phyloP scores from a whole-genome alignment of 805 yeast genomes.

The Aciculoconidium aculeatum region DNA sequence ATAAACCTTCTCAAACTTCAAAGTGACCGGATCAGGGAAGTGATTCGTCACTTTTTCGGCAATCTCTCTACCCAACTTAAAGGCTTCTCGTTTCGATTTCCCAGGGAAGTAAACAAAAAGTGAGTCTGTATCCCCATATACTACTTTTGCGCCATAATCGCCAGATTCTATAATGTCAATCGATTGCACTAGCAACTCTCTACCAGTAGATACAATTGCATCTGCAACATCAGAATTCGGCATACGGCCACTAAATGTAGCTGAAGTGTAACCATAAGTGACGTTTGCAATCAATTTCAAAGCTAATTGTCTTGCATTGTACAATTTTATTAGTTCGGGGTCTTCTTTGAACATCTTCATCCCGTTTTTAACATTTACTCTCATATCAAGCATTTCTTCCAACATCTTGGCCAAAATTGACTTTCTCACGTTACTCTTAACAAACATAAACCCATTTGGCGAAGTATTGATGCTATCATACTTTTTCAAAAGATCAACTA shows the following conservation, averaged over 20 bases:
- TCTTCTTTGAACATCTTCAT: slow-evolving; percentile 50
- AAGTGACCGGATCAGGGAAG: slow-evolving; percentile 75
- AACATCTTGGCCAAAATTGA: slow-evolving; percentile 81
- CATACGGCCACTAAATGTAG: slow-evolving; percentile 94
- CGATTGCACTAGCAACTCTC: slow-evolving; percentile 75
- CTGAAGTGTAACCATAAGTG: slow-evolving; percentile 93
- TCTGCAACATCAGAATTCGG: slow-evolving; percentile 95
- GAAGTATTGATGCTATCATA: slow-evolving; percentile 54
- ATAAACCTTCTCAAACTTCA: slow-evolving; percentile 91
- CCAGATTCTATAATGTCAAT: slow-evolving; percentile 60
- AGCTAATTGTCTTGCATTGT: slow-evolving; percentile 78
- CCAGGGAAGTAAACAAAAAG: slow-evolving; percentile 89
- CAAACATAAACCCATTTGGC: slow-evolving; percentile 85
- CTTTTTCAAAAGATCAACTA: slow-evolving; percentile 46
- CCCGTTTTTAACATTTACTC: slow-evolving; percentile 73
- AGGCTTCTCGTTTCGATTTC: slow-evolving; percentile 68
- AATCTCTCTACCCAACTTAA: slow-evolving; percentile 64
- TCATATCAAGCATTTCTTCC: slow-evolving; percentile 70
- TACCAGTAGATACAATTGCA: slow-evolving; percentile 84
- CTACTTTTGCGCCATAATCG: slow-evolving; percentile 84
- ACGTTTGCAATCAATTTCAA: slow-evolving; percentile 89
- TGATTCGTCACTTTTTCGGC: slow-evolving; percentile 54
- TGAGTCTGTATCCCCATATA: slow-evolving; percentile 96
- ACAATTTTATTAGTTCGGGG: slow-evolving; percentile 45
- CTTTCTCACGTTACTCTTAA: slow-evolving; percentile 56